phyloP scores from a whole-genome alignment of 495 filamentous ascomycete species.

The Aspergillus saccharolyticus region DNA sequence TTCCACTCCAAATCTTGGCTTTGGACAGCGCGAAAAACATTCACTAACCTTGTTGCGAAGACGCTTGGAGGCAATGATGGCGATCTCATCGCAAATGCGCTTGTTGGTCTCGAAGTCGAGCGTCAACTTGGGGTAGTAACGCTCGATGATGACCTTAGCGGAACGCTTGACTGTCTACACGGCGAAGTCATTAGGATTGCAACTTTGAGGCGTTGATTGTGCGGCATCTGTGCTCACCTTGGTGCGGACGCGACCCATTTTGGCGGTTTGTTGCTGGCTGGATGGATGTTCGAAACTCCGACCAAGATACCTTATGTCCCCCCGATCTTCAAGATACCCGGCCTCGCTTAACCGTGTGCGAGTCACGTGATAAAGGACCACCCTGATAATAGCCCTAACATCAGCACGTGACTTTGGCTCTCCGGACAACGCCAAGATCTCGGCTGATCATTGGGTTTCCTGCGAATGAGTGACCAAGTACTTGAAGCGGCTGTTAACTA shows the following conservation, averaged over 20 bases:
- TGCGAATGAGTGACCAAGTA: not conserved
- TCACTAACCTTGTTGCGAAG: slow-evolving; percentile 90
- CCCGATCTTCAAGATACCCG: slow-evolving; percentile 8
- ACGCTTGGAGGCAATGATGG: slow-evolving; percentile 97
- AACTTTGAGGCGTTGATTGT: not conserved
- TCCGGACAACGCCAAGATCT: too few relatives aligned
- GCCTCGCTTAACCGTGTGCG: slow-evolving; percentile 30
- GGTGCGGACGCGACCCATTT: slow-evolving; percentile 95
- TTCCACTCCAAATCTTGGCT: not conserved
- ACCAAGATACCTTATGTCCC: slow-evolving; percentile 9
- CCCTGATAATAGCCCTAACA: slow-evolving; percentile 18
- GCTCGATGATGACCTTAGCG: slow-evolving; percentile 99
- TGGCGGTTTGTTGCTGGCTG: slow-evolving; percentile 56
- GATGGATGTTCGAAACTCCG: slow-evolving; percentile 28
- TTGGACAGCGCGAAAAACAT: not conserved
- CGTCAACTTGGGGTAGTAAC: slow-evolving; percentile 96
- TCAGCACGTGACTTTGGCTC: slow-evolving; percentile 19
- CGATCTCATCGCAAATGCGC: slow-evolving; percentile 99
- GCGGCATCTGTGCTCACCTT: slow-evolving; percentile 43
- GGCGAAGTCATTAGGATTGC: slow-evolving; percentile 15
- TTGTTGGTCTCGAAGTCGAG: slow-evolving; percentile 99
- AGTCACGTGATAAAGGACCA: slow-evolving; percentile 7
- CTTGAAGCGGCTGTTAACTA: too few relatives aligned
- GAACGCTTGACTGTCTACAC: slow-evolving; percentile 95
- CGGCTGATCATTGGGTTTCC: too few relatives aligned